Evolutionary conservation across 2,329 filamentous ascomycete genomes (phyloP), one percentile per base, ranked within the genome.

Genomic region (Fusarium musae): DNA sequence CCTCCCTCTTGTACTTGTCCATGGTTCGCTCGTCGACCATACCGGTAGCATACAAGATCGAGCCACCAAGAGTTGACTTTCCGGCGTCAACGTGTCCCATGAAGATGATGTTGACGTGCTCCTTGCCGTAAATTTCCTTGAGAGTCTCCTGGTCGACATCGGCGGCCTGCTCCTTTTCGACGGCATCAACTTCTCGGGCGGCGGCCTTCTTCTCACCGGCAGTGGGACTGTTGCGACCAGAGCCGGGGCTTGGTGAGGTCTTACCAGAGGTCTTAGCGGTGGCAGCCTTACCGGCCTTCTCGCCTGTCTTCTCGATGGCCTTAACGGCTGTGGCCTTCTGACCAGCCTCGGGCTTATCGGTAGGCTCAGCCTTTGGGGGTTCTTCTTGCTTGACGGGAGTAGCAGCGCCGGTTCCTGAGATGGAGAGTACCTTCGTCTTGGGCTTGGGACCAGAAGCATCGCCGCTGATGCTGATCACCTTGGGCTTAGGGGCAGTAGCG

Each of bases 21-120:
- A 99, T 90, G 40, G 96, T 99, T 81, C 96, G 91, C 84, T 99
- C 95, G 80, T 99, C 97, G n/a, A 99, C 96, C 96, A 98, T 99
- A 69, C 96, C 96, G 9, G 96, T 98, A 59, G 91, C 91, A 82
- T 96, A 97, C 19, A 99, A 87, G 72, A 99, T 97, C 59, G 93
- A 93, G 57, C 96, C 96, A 80, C 96, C 96, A 10, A 99, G 88
- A 6, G 96, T 99, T 43, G 95, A 98, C 86, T 99, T 99, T 78
- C 96, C 96, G 59, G 96, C 96, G 86, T 99, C 96, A 78, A 99
- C 97, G 87, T 99, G 96, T 58, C 96, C 96, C 80, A 98, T 93
- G 85, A 98, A 98, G 75, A 98, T 97, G 77, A 99, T 93, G 84
- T 99, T 99, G 79, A 99, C 86, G 77, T 92, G 90, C 80, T 92